phyloP scores from a whole-genome alignment of 1,284 basidiomycete species.

The Rhodotorula sp. region DNA sequence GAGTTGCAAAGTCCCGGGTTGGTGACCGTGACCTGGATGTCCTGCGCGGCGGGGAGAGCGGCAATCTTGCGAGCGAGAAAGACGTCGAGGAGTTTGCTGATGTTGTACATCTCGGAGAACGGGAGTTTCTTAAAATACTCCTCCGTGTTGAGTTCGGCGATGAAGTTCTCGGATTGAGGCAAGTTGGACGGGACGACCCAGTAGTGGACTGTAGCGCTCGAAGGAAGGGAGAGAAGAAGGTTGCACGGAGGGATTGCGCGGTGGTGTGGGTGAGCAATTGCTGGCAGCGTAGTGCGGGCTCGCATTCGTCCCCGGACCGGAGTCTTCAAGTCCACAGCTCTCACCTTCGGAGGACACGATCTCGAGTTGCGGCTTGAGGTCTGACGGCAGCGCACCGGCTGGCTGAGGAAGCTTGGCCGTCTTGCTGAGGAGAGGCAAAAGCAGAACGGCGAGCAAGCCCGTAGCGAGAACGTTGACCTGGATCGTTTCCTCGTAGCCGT shows the following conservation, averaged over 20 bases:
- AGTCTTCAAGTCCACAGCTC: background rate
- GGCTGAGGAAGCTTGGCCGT: slow-evolving; percentile 21
- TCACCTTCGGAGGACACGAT: slow-evolving; percentile 32
- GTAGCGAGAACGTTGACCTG: slow-evolving; percentile 41
- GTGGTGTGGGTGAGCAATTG: background rate
- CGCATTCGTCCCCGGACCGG: background rate
- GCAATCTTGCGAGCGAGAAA: slow-evolving; percentile 34
- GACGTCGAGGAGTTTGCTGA: slow-evolving; percentile 36
- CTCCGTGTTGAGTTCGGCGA: background rate
- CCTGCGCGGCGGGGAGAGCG: slow-evolving; percentile 4
- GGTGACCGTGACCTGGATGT: slow-evolving; percentile 37
- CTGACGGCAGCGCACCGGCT: background rate
- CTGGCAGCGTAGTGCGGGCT: no score
- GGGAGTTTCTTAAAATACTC: slow-evolving; percentile 9
- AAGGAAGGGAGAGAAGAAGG: background rate
- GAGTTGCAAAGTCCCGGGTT: slow-evolving; percentile 42
- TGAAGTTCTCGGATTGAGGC: background rate
- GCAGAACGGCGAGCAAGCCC: slow-evolving; percentile 30
- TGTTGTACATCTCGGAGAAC: slow-evolving; percentile 27
- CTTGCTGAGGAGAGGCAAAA: slow-evolving; percentile 28
- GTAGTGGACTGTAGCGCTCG: slow-evolving; percentile 21
- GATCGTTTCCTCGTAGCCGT: slow-evolving; percentile 27
- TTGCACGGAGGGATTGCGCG: no score
- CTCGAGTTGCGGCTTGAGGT: slow-evolving; percentile 35
- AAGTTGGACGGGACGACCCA: slow-evolving; percentile 12